Base-by-base conservation (phyloP, 257 asterid genomes). In the Nicotiana attenuata region DNA sequence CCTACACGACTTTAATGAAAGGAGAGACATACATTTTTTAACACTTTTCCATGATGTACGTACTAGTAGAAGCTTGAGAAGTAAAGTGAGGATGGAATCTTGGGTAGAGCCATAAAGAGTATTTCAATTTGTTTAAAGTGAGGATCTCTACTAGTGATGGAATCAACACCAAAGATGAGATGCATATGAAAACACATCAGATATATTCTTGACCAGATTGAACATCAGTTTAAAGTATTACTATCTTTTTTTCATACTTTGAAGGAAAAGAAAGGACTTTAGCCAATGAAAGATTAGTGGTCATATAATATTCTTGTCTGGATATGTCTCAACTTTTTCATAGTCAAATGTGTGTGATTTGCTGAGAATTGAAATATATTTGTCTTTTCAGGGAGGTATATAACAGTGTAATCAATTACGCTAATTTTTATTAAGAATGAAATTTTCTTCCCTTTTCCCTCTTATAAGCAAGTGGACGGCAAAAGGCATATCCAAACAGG, bases 161-260 rank as follows among this genome's bases (percentile, higher is more conserved):
- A 87, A 83, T 86, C 85, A n/a, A n/a, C n/a, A n/a, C n/a, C n/a
- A n/a, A 88, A 85, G 93, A 88, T 91, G 90, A 91, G 94, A 66
- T 66, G 76, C 7, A 16, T 53, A 28, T 15, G 76, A 66, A 28
- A 66, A 66, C 47, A 66, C 20, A 66, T 66, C 9, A 38, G 45
- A 66, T 17, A 66, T 66, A 28, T 66, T 66, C 76, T 66, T 66
- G 50, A 66, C 50, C 41, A 66, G 41, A 28, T 38, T 66, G 76
- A n/a, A 28, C 41, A 38, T 66, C 47, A 28, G 35, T 13, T 17
- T 10, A 9, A 66, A 66, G 35, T 66, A 41, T 17, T 31, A 5
- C 35, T 31, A 66, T 4, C 2, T 11, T 66, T 31, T 66, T 66
- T 5, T 66, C 76, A 7, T 66, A 41, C n/a, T 55, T 15, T 3